Evolutionary conservation across 345 rosid species (phyloP), one percentile per base, ranked within the genome.

Genomic region (Moricandia moricandioides): DNA sequence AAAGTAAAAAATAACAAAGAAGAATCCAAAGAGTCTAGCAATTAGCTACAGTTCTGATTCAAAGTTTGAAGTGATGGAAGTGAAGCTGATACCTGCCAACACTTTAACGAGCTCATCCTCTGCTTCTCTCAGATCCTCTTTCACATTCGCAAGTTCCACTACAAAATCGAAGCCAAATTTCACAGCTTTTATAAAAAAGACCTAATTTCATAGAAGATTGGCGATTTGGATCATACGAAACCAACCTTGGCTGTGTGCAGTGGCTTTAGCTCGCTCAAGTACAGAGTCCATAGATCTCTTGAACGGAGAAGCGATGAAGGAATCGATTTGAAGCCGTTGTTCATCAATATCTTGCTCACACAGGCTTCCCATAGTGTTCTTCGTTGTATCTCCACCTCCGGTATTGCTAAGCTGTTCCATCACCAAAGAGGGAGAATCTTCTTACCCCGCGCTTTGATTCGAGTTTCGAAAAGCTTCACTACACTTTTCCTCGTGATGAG

Each of bases 31-130:
- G 57, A 45, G 60, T 45, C 7, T 16, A 61, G 47, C 6, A 58
- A 55, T 10, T 9, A 11, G 16, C 14, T 49, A 6, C 59, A 68
- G 45, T 8, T 21, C 6, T 24, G 61, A 39, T 24, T 24, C 26
- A 77, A 71, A 65, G 47, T 40, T 47, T 7, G 14, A 77, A 21
- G 24, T 21, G 24, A 21, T 21, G 24, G 18, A 51, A 63, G 40
- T 33, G 67, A 77, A 24, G 40, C 7, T 57, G 37, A 31, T 65
- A 90, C 98, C 97, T 83, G 91, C 84, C 61, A 95, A 75, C 30
- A 86, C 89, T 82, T 83, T 86, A 62, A 92, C 99, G 58, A 89
- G 84, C 30, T 87, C 90, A 73, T 82, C 88, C 73, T 95, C 98
- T n/a, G 89, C 94, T 71, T 88, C 93, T 83, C 88, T 83, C 79